Percentiles rank a stretch among this genome's conserved stretches.
These are phyloP conservation scores for Coemansia sp. DNA, from an alignment of 192 early-diverging fungal genomes.

Conservation along the genomic window DNA sequence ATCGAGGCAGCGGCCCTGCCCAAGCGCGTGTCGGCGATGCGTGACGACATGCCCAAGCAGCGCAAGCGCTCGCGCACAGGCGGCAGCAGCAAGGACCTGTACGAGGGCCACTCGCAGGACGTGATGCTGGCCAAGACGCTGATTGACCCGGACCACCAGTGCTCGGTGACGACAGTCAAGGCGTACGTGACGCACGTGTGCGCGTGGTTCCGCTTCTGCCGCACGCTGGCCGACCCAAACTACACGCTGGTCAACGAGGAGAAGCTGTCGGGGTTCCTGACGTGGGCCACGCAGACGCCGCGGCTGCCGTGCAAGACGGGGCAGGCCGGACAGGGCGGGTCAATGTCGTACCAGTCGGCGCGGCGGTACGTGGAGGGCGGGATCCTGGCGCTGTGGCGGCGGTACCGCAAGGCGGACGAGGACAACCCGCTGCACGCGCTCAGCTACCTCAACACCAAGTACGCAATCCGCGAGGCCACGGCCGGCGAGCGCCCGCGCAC, in stretches of 20 bases:
- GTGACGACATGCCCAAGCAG: constrained; percentile 41
- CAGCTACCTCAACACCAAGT: constrained; percentile 53
- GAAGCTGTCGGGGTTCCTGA: constrained; percentile 53
- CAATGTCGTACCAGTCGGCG: constrained; percentile 54
- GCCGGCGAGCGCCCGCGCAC: constrained; percentile 36
- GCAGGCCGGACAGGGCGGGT: constrained; percentile 36
- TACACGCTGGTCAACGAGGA: constrained; percentile 50
- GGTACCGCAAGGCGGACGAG: constrained; percentile 36
- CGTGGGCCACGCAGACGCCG: constrained; percentile 53
- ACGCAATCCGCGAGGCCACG: constrained; percentile 53
- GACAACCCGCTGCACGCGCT: constrained; percentile 53
- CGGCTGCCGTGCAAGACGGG: constrained; percentile 52
- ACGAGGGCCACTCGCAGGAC: constrained; percentile 53
- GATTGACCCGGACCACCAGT: constrained; percentile 55
- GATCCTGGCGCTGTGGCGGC: constrained; percentile 53
- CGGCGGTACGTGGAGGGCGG: constrained; percentile 53
- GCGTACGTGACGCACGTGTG: constrained; percentile 53
- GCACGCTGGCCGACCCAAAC: constrained; percentile 46
- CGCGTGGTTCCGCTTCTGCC: constrained; percentile 54
- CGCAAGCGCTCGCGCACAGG: constrained; percentile 53
- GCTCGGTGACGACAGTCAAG: constrained; percentile 53
- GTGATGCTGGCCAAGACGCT: constrained; percentile 54
- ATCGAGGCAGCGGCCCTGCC: constrained; percentile 16
- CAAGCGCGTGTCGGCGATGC: constrained; percentile 33
- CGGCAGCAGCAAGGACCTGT: constrained; percentile 51